Conservation (phyloP, 495 filamentous ascomycete species). For the Penicillium psychrofluorescens region DNA sequence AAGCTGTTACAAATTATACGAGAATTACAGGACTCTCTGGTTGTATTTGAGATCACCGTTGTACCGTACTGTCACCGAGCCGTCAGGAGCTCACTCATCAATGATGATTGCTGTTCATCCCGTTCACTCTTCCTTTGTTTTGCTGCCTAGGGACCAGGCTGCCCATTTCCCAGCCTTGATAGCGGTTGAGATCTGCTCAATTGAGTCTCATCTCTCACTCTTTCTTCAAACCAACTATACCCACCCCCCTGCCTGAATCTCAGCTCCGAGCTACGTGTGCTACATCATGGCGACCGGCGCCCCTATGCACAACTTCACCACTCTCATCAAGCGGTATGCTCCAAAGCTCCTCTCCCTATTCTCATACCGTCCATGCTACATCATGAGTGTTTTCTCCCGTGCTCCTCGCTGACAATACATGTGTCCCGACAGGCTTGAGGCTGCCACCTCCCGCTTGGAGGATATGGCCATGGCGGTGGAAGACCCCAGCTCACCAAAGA, state of each 20-base stretch:
- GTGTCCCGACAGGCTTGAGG: conserved; percentile 69
- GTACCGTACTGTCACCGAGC: no score
- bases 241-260: background rate
- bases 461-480: conserved; percentile 78
- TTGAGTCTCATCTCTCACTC: conserved; percentile 13
- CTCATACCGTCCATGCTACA: background rate
- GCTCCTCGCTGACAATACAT: conserved; percentile 17
- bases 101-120: conserved; percentile 4
- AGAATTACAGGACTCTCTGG: no score
- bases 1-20: no score
- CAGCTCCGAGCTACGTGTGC: conserved; percentile 19
- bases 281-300: conserved; percentile 43
- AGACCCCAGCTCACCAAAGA: conserved; percentile 45
- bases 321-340: conserved; percentile 91
- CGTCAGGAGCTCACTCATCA: conserved; percentile 10
- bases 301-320: conserved; percentile 94
- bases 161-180: no score
- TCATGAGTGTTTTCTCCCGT: background rate
- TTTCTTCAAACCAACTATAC: conserved; percentile 4
- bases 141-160: conserved; percentile 2
- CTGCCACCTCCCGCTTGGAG: conserved; percentile 91
- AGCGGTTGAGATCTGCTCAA: background rate
- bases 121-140: background rate
- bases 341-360: no score
- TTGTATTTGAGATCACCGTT: no score